Evolutionary conservation across 2,329 filamentous ascomycete genomes (phyloP).

Genomic region (Botryosphaeria agaves): DNA sequence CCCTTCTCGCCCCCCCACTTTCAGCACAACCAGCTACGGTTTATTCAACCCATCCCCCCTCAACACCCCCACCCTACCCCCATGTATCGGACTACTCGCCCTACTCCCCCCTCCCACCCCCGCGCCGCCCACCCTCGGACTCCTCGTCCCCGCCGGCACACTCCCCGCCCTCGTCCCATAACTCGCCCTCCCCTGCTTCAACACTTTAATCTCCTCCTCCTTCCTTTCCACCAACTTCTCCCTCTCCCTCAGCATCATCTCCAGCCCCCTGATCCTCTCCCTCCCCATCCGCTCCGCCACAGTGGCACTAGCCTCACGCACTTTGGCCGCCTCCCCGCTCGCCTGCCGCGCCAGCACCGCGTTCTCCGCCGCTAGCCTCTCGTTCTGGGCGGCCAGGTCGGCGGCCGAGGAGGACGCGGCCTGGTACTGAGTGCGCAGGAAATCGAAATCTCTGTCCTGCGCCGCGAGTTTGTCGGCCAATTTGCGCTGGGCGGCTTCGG

Average conservation of each 20-base stretch:
- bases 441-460: constrained; percentile 34
- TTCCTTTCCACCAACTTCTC: constrained; percentile 11
- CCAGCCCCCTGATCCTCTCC: constrained; percentile 12
- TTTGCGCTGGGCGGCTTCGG: constrained; percentile 7
- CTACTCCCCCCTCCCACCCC: constrained; percentile 8
- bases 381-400: constrained; percentile 29
- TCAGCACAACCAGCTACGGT: too few species aligned
- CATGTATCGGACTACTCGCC: constrained; percentile 12
- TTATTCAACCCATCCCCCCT: constrained; percentile 4
- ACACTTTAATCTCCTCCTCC: constrained; percentile 19
- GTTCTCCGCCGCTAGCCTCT: constrained; percentile 23
- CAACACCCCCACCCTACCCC: constrained; percentile 2
- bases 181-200: constrained; percentile 14
- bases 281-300: constrained; percentile 7
- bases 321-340: constrained; percentile 9
- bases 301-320: constrained; percentile 10
- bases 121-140: constrained; percentile 9
- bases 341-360: constrained; percentile 9
- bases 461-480: constrained; percentile 13
- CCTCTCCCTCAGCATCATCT: constrained; percentile 10
- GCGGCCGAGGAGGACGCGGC: constrained; percentile 32
- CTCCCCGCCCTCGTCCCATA: constrained; percentile 8
- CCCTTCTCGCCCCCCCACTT: too few species aligned
- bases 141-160: constrained; percentile 7
- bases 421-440: constrained; percentile 41